These are phyloP conservation scores for Cystobasidium ongulense DNA, from an alignment of 768 basidiomycete species.

Conservation along the genomic window DNA sequence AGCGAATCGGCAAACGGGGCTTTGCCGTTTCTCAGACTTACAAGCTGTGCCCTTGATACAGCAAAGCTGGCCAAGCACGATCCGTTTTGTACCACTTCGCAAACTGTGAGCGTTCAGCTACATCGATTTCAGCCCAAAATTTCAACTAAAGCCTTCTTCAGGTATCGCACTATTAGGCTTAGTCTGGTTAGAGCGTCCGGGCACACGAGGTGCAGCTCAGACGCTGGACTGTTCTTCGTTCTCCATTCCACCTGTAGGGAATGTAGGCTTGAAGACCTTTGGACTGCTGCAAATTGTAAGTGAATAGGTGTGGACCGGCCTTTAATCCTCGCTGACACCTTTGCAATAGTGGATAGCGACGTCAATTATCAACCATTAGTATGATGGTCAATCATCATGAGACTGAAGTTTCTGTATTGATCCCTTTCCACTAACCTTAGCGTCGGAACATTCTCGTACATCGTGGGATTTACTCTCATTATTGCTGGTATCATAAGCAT, in stretches of 20 bases:
- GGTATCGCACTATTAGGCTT: neutral
- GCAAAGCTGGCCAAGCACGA: constrained; percentile 6
- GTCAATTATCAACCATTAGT: constrained; percentile 14
- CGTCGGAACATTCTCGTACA: constrained; percentile 14
- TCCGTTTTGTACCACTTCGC: constrained; percentile 20
- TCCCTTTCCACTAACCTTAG: neutral
- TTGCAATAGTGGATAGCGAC: constrained; percentile 6
- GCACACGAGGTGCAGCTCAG: neutral
- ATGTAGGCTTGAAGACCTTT: constrained; percentile 15
- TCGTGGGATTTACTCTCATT: neutral
- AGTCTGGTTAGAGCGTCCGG: constrained; percentile 12
- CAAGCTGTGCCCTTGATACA: neutral
- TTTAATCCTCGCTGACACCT: neutral
- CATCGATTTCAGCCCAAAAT: neutral
- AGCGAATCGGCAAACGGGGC: no score
- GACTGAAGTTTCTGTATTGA: neutral
- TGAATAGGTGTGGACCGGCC: neutral
- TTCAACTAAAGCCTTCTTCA: neutral
- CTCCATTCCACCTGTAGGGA: neutral
- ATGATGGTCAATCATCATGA: neutral
- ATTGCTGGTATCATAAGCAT: neutral
- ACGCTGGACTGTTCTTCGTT: neutral
- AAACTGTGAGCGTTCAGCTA: neutral
- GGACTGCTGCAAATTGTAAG: constrained; percentile 9
- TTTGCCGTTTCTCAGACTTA: neutral